A percentile compares a stretch with the other conserved stretches of the same genome.
Conservation (phyloP, 805 yeast genomes). For the Monosporozyma solicola region DNA sequence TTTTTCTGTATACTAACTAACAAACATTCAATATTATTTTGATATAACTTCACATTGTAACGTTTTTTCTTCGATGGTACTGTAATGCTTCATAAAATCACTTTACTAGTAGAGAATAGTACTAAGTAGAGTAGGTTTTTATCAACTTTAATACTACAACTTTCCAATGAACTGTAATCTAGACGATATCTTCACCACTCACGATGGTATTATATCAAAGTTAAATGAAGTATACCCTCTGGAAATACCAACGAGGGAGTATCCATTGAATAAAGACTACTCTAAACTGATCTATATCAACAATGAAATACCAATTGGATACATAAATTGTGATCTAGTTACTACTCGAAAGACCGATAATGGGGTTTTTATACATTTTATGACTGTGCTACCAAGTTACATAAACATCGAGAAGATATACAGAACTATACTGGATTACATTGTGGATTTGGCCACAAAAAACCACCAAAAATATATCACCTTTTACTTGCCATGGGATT, state of each 20-base stretch:
- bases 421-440: neutral
- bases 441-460: neutral
- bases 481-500: neutral
- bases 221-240: neutral
- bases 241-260: neutral
- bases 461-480: neutral
- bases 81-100: neutral
- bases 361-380: neutral
- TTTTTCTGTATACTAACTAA: neutral
- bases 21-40: neutral
- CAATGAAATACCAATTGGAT: neutral
- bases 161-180: neutral
- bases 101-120: too few relatives aligned
- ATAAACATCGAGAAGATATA: neutral
- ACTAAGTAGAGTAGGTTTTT: too few relatives aligned
- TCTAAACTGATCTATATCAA: neutral
- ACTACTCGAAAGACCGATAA: neutral
- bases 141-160: too few relatives aligned
- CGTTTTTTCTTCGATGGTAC: slow-evolving; percentile 1
- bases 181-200: neutral
- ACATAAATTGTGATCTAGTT: neutral
- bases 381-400: neutral
- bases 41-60: neutral
- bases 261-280: neutral
- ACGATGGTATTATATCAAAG: neutral